Conservation (phyloP, 202 grass and related monocot species). For the Schoenoplectus triqueter region DNA sequence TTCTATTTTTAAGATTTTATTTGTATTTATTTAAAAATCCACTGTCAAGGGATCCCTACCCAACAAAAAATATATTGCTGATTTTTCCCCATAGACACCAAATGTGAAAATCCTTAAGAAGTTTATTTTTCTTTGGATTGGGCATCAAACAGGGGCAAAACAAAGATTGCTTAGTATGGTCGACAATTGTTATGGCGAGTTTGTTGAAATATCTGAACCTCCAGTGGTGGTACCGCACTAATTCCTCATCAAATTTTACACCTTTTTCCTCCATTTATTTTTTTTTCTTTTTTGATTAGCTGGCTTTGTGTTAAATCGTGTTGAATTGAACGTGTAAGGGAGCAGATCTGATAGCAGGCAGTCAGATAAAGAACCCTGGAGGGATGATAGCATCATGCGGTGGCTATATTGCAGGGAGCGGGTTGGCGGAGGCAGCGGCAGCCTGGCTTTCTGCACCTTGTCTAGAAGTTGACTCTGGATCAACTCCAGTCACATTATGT, state of each 20-base stretch:
- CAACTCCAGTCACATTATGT: conserved; percentile 79
- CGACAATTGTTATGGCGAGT: conserved; percentile 98
- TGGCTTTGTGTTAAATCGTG: conserved; percentile 28
- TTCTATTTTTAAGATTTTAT: too few relatives aligned
- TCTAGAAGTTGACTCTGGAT: conserved; percentile 85
- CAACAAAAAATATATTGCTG: not conserved
- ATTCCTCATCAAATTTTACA: conserved; percentile 17
- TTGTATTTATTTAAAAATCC: too few relatives aligned
- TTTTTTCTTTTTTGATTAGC: not conserved
- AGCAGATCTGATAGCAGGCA: conserved; percentile 89
- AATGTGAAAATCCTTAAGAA: not conserved
- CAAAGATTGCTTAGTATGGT: conserved; percentile 91
- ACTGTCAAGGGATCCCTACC: too few relatives aligned
- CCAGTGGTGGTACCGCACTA: conserved; percentile 65
- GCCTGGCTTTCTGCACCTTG: conserved; percentile 87
- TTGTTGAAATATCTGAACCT: conserved; percentile 82
- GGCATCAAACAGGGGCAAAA: conserved; percentile 61
- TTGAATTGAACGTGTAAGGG: conserved; percentile 51
- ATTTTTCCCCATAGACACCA: not conserved
- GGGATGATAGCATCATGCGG: conserved; percentile 87
- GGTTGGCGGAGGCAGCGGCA: conserved; percentile 70
- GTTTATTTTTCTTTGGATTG: conserved; percentile 21
- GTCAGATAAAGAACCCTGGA: conserved; percentile 93
- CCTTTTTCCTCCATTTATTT: not conserved
- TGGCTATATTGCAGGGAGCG: conserved; percentile 83